These are phyloP conservation scores for Ambrosiella beaveri DNA, from an alignment of 2,329 filamentous ascomycete species.

Conservation along the genomic window DNA sequence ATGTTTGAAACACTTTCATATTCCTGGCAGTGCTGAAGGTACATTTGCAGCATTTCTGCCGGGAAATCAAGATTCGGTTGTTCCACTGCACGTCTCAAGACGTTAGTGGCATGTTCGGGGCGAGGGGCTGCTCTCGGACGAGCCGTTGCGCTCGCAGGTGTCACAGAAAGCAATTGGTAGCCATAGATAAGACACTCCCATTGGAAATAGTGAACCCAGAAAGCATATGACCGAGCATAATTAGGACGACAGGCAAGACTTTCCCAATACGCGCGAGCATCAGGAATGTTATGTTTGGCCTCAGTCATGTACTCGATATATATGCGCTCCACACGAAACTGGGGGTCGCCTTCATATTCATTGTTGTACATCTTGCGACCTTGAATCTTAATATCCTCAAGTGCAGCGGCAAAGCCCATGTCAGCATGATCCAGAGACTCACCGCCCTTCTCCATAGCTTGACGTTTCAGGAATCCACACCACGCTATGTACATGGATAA, in stretches of 20 bases:
- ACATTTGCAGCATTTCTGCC: conserved; percentile 57
- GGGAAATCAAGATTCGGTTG: conserved; percentile 54
- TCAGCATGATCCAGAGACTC: conserved; percentile 83
- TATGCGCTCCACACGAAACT: conserved; percentile 77
- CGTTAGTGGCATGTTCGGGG: conserved; percentile 50
- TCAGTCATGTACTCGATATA: conserved; percentile 84
- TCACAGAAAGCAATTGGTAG: conserved; percentile 20
- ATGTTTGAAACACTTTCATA: conserved; percentile 67
- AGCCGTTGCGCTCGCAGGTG: conserved; percentile 34
- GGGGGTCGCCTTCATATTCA: conserved; percentile 68
- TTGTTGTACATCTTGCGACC: conserved; percentile 57
- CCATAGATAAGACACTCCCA: conserved; percentile 64
- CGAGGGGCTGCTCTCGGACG: neutral
- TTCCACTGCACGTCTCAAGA: conserved; percentile 54
- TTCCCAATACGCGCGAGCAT: conserved; percentile 63
- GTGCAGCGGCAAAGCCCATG: conserved; percentile 66
- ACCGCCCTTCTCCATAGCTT: conserved; percentile 54
- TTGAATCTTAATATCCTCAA: conserved; percentile 72
- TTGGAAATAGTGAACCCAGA: conserved; percentile 82
- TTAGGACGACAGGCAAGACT: conserved; percentile 46
- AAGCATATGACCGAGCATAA: conserved; percentile 66
- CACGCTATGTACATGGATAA: conserved; percentile 85
- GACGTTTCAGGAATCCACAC: conserved; percentile 83
- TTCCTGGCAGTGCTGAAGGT: conserved; percentile 68
- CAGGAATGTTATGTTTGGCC: conserved; percentile 58